Evolutionary conservation across 1,284 basidiomycete species (phyloP), one percentile per base, ranked within the genome.

Genomic region (Cutaneotrichosporon curvatum): DNA sequence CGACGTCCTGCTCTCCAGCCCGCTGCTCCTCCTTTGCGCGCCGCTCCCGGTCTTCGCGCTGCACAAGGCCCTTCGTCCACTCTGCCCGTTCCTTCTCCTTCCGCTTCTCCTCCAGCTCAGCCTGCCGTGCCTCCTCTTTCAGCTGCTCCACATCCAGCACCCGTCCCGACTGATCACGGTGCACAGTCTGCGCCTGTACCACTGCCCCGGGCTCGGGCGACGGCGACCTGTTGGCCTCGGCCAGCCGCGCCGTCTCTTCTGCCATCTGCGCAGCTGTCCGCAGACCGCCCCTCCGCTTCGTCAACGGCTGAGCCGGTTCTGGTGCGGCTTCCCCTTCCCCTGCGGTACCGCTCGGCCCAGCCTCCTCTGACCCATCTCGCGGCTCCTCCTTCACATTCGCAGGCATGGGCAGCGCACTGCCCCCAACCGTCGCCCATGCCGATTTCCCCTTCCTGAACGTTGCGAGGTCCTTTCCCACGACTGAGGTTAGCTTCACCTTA

Each of bases 31-130:
- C 81, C 48, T 71, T 62, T 57, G 70, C 78, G 61, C 74, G 73
- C 62, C 79, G 79, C 68, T 87, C 84, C 37, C 76, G 74, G 50
- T 89, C 84, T 25, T 86, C 83, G 45, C 83, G 76, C 73, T 98
- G 91, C 20, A 87, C 83, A 28, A 95, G 63, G 20, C 95, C 95
- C 70, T 92, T 96, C 0, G 86, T 87, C 95, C 95, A 98, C 65
- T 92, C 86, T 83, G 91, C 86, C 74, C 89, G 90, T 68, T 83
- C 78, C 44, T 83, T 84, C 63, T 91, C 87, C 67, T 81, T 83
- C 70, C 90, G 83, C 67, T 88, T 81, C 51, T 78, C 74, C 63
- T 87, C 84, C 21, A 85, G 77, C 63, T 89, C 87, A 63, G 79
- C 70, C 55, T 81, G 73, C 39, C 83, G 83, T 31, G 87, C 86